Conservation (phyloP, 345 rosid genomes). For the Balakata baccata region DNA sequence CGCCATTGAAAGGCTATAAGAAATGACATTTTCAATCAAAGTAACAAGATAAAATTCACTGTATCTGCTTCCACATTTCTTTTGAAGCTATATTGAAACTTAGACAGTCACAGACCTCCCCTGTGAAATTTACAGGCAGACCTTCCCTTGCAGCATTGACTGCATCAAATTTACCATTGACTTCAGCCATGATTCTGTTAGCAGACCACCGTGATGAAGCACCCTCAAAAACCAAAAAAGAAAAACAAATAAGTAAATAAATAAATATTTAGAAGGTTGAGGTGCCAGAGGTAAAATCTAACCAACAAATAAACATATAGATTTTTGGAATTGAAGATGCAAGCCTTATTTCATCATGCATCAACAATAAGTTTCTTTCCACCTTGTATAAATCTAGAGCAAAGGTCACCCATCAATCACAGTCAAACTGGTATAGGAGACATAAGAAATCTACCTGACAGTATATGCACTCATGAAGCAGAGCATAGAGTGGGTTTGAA, state of each 20-base stretch:
- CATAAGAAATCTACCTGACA: constrained; percentile 58
- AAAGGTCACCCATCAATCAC: neutral
- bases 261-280: constrained; percentile 5
- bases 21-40: neutral
- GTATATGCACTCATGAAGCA: constrained; percentile 79
- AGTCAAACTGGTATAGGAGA: neutral
- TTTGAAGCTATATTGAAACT: neutral
- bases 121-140: constrained; percentile 69
- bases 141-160: constrained; percentile 59
- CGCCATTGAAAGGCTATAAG: neutral
- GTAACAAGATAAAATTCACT: neutral
- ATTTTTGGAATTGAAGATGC: neutral
- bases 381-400: neutral
- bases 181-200: constrained; percentile 46
- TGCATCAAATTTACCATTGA: constrained; percentile 62
- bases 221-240: constrained; percentile 43
- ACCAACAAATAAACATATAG: constrained; percentile 1
- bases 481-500: constrained; percentile 81
- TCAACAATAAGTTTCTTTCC: neutral
- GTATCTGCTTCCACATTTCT: neutral
- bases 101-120: constrained; percentile 67
- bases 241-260: neutral
- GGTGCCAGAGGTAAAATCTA: neutral
- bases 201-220: constrained; percentile 85
- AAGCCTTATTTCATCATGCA: neutral